phyloP scores from a whole-genome alignment of 768 basidiomycete genomes.

The Lepiota venenata region DNA sequence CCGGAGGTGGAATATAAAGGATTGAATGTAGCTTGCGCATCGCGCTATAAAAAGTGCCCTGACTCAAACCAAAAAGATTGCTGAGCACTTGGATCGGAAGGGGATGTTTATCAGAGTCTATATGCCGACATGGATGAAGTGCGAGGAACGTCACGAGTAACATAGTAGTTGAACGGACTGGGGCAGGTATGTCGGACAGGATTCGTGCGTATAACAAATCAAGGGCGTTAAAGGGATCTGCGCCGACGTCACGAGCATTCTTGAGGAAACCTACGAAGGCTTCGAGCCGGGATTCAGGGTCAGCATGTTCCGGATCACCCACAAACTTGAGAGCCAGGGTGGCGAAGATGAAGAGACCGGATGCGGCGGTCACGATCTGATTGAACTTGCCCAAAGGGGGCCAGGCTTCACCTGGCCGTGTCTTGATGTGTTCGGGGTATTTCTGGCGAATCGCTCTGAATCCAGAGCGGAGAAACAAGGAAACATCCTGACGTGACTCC shows the following conservation, averaged over 20 bases:
- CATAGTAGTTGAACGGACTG: not conserved
- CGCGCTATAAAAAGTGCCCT: not conserved
- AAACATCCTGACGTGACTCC: not conserved
- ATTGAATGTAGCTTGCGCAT: not conserved
- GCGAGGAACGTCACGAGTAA: not conserved
- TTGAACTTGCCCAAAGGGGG: not conserved
- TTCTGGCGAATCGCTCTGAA: not conserved
- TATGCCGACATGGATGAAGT: not conserved
- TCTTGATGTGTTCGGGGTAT: not conserved
- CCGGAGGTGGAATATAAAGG: not conserved
- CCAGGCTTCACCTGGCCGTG: not conserved
- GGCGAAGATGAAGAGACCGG: conserved; percentile 4
- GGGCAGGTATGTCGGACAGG: not conserved
- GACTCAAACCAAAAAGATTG: not conserved
- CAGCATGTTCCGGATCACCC: not conserved
- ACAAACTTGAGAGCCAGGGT: not conserved
- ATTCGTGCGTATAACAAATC: not conserved
- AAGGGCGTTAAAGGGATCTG: not conserved
- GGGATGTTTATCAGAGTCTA: no score
- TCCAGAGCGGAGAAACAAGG: not conserved
- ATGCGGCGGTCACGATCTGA: not conserved
- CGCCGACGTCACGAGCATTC: not conserved
- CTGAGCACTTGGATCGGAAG: not conserved
- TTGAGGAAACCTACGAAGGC: not conserved
- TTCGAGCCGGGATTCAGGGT: not conserved